Conservation (phyloP, 441 rosid genomes). For the Melastoma candidum region DNA sequence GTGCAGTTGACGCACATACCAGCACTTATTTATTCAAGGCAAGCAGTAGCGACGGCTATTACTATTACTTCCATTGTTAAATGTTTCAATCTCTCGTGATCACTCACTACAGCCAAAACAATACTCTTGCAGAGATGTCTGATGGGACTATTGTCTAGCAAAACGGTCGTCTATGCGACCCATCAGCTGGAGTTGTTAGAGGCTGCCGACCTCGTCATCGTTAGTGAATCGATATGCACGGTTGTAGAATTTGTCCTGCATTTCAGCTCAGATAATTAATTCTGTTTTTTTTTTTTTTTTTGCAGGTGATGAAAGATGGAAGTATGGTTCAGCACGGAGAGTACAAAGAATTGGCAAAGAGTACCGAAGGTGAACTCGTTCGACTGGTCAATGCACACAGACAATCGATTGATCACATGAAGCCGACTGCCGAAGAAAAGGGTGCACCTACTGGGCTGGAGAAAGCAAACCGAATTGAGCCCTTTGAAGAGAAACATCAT, state of each 20-base stretch:
- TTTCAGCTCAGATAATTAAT: neutral
- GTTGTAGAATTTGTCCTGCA: neutral
- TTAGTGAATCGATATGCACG: conserved; percentile 14
- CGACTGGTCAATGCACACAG: conserved; percentile 43
- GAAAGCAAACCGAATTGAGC: conserved; percentile 25
- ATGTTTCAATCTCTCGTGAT: neutral
- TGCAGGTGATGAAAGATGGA: conserved; percentile 55
- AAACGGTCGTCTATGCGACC: conserved; percentile 59
- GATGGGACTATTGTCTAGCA: conserved; percentile 37
- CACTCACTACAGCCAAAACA: neutral
- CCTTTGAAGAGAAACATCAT: conserved; percentile 25
- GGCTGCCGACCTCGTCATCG: conserved; percentile 66
- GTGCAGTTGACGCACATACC: conserved; percentile 73
- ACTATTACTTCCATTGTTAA: neutral
- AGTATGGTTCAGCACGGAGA: conserved; percentile 48
- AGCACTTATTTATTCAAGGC: conserved; percentile 57
- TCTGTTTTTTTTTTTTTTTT: conserved; percentile 3
- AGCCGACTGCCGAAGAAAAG: conserved; percentile 15
- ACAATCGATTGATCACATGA: conserved; percentile 43
- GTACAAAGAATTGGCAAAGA: conserved; percentile 35
- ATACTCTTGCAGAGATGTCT: conserved; percentile 48
- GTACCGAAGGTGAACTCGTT: conserved; percentile 38
- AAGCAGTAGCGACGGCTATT: conserved; percentile 1
- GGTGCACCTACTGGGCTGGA: conserved; percentile 4
- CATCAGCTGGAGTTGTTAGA: conserved; percentile 68